Base-by-base conservation (phyloP, 257 asterid species). In the Przewalskia tangutica region DNA sequence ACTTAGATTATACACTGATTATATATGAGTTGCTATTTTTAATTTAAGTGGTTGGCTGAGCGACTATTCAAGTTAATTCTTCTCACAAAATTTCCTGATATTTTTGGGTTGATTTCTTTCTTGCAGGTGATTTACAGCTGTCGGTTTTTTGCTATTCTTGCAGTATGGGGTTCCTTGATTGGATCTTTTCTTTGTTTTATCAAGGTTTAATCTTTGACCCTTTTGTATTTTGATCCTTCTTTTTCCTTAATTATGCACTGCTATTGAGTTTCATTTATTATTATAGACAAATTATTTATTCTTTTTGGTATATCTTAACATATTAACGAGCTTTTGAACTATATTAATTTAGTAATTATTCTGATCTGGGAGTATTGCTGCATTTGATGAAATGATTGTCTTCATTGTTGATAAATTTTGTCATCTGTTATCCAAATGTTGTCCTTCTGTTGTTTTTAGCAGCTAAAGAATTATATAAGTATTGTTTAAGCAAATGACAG, bases 181-280 rank as follows among this genome's bases (percentile, higher is more conserved):
- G 98, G 98, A 16, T 95, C 98, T 77, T 87, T 95, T 77, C 97
- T 95, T 54, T 95, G 98, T 81, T 95, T 93, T 83, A 64, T 62
- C 51, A 14, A 2, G 50, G 44, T 68, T 13, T 17, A 67, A 5
- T 53, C n/a, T 23, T 46, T 3, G 5, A 48, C 20, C 23, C 59
- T 48, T 73, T 73, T 48, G 79, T 46, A 48, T 71, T 71, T 42
- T 68, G 55, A 68, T 68, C 55, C 4, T 68, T n/a, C 6, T 9
- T 70, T 42, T n/a, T 46, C 27, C 20, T 20, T 18, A 23, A 46
- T 20, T 71, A 48, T 46, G 40, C 42, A 46, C 5, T n/a, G 18
- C 18, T 44, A 20, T 11, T 18, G 58, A 44, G 58, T 44, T 18
- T 11, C 40, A 46, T 71, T 71, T 71, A 40, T 20, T 23, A 42